Percentiles rank a stretch among this genome's conserved stretches.
phyloP scores from a whole-genome alignment of 345 rosid genomes.

The Aquilaria yunnanensis region DNA sequence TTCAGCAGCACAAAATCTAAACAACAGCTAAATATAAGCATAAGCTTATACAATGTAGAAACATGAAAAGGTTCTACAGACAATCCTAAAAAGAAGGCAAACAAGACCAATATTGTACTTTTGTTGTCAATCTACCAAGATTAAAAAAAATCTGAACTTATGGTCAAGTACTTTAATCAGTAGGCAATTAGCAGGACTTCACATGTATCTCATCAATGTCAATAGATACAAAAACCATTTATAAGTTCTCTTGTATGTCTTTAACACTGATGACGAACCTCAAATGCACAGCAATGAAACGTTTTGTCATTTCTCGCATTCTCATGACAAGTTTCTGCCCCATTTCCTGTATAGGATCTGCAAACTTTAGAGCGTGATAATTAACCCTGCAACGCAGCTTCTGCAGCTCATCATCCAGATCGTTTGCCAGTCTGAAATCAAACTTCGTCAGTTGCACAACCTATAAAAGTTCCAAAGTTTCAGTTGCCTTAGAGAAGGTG shows the following conservation, averaged over 20 bases:
- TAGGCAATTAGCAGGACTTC: too few species aligned
- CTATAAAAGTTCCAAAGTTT: conserved; percentile 39
- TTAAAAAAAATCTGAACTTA: too few species aligned
- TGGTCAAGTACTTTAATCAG: too few species aligned
- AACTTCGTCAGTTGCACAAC: conserved; percentile 97
- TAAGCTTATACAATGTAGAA: neutral
- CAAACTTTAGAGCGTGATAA: conserved; percentile 85
- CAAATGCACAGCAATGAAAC: conserved; percentile 84
- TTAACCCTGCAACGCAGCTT: conserved; percentile 93
- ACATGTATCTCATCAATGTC: too few species aligned
- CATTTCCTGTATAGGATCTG: conserved; percentile 70
- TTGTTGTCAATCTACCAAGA: too few species aligned
- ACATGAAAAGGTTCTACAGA: too few species aligned
- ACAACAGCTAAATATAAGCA: neutral
- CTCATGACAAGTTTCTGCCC: conserved; percentile 69
- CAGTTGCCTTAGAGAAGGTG: conserved; percentile 4
- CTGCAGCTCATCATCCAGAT: conserved; percentile 84
- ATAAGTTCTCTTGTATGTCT: neutral
- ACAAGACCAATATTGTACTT: too few species aligned
- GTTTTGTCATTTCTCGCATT: conserved; percentile 75
- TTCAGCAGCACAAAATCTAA: neutral
- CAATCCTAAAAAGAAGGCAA: too few species aligned
- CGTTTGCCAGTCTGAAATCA: conserved; percentile 87
- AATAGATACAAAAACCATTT: too few species aligned
- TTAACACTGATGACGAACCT: conserved; percentile 40